Evolutionary conservation across 2,329 filamentous ascomycete species (phyloP).

Genomic region (Cladosporium colombiae): DNA sequence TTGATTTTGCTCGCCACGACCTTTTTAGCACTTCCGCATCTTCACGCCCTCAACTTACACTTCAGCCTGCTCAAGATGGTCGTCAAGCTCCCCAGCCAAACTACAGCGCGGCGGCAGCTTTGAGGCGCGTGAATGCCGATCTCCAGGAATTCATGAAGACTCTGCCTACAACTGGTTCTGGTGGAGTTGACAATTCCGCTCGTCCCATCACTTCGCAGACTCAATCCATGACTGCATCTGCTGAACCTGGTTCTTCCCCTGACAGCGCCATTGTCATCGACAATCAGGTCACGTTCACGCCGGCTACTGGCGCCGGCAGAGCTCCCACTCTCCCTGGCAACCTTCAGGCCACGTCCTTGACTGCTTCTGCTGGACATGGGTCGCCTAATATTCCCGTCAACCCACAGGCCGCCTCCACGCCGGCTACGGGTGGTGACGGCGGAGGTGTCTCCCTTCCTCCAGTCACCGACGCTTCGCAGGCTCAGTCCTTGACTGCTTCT

Average conservation of each 20-base stretch:
- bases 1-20: too few relatives aligned
- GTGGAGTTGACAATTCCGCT: not conserved
- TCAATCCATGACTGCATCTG: not conserved
- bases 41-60: too few relatives aligned
- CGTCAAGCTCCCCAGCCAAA: too few relatives aligned
- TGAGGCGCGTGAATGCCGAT: too few relatives aligned
- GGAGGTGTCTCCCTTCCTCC: not conserved
- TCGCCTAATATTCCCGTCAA: not conserved
- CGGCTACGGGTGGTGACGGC: not conserved
- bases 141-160: too few relatives aligned
- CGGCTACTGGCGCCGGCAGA: not conserved
- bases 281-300: not conserved
- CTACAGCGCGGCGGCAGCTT: too few relatives aligned
- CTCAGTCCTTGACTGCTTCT: not conserved
- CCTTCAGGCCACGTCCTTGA: not conserved
- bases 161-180: not conserved
- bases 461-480: too few relatives aligned
- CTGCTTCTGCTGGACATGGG: not conserved
- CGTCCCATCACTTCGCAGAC: not conserved
- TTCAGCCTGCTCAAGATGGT: too few relatives aligned
- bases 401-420: not conserved
- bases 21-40: too few relatives aligned
- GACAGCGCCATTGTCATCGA: not conserved
- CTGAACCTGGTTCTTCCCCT: not conserved
- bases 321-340: not conserved